Evolutionary conservation across 495 filamentous ascomycete genomes (phyloP), one percentile per base, ranked within the genome.

Genomic region (Viridothelium virens): DNA sequence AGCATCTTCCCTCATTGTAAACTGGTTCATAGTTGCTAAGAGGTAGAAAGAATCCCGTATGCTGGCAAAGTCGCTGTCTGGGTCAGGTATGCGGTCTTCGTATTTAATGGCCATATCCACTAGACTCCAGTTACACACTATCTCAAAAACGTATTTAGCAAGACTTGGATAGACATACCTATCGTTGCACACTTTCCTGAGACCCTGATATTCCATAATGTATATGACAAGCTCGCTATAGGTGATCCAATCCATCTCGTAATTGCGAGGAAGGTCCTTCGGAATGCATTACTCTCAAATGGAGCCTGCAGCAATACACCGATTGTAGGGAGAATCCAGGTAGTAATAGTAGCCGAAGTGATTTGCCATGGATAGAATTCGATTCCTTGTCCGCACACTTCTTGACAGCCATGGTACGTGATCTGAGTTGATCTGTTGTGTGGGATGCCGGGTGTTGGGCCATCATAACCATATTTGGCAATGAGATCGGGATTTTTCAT

Each of bases 191-290:
- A 80, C 67, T 77, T 82, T 16, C 75, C 79, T 3, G 73, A 79
- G 18, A 82, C 72, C 68, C 71, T 76, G 70, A 82, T 81, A 61
- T 82, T 80, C 79, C 79, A 81, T 3, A 81, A 73, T 2, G 78
- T 77, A 56, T 77, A 80, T 3, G 74, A 68, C 11, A 81, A 68
- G 11, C 72, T 72, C 5, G 73, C 70, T 1, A 81, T 79, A 0
- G 78, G 79, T 18, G 67, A 73, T 1, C 80, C 78, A 0, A 78
- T 12, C 72, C 76, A 82, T 44, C 80, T 65, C 25, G 69, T 69
- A 31, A 73, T 68, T 2, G 77, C 73, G 33, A 77, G 68, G 14
- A 78, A 63, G 14, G 77, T 80, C 62, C 69, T 62, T 68, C 66
- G 71, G 56, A 76, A 74, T 14, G 70, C 69, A 61, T 82, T 82